A percentile compares a stretch with the other conserved stretches of the same genome.
Evolutionary conservation across 768 basidiomycete species (phyloP).

Genomic region (Amanita thiersii): DNA sequence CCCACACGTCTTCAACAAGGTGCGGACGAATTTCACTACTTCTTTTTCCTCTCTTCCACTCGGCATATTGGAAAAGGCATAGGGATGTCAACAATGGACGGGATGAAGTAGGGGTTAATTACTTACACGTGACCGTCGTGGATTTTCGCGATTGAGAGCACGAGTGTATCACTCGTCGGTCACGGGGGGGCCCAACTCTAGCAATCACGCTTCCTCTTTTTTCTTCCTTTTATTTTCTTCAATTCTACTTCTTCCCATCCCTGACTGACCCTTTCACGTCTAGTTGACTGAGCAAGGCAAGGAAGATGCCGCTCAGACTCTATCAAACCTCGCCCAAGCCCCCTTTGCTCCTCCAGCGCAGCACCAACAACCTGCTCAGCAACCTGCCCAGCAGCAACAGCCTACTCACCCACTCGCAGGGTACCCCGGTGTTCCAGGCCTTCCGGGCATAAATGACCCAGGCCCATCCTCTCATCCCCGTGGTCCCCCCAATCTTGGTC

Average conservation of each 20-base stretch:
- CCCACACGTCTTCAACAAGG: constrained; percentile 49
- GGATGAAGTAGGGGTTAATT: constrained; percentile 9
- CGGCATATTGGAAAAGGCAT: not conserved
- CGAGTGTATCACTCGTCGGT: constrained; percentile 25
- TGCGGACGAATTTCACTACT: constrained; percentile 15
- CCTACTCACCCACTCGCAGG: constrained; percentile 24
- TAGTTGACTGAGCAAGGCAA: constrained; percentile 43
- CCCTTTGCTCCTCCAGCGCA: constrained; percentile 21
- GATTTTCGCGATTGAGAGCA: constrained; percentile 26
- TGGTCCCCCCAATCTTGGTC: constrained; percentile 57
- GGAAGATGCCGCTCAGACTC: constrained; percentile 54
- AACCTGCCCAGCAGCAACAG: constrained; percentile 22
- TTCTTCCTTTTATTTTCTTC: not conserved
- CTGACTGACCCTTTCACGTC: constrained; percentile 3
- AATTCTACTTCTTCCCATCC: constrained; percentile 1
- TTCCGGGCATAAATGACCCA: constrained; percentile 53
- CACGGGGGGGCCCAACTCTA: constrained; percentile 22
- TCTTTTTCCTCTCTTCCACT: constrained; percentile 10
- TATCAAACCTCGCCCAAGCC: constrained; percentile 45
- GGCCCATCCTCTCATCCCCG: constrained; percentile 69
- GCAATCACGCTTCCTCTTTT: constrained; percentile 1
- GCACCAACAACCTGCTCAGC: constrained; percentile 21
- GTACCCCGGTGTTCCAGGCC: constrained; percentile 20
- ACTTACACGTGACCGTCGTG: constrained; percentile 23
- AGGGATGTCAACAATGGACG: not conserved